A percentile compares a stretch with the other conserved stretches of the same genome.
These are phyloP conservation scores for Paecilomyces variotii DNA, from an alignment of 2,329 filamentous ascomycete species.

Conservation along the genomic window DNA sequence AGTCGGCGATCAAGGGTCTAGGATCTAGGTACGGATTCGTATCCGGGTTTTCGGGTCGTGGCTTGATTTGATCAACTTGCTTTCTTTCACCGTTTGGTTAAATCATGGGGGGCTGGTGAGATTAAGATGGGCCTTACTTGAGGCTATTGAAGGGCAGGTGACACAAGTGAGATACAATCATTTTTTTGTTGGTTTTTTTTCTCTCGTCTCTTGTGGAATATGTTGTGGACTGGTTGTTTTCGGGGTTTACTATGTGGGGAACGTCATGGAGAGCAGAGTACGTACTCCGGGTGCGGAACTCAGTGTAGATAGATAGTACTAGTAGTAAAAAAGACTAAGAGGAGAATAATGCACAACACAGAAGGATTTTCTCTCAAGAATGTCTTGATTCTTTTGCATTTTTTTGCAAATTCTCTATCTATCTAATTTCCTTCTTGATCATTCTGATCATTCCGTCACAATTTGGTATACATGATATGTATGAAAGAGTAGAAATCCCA, in stretches of 20 bases:
- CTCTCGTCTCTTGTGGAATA: background rate
- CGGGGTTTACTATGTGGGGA: background rate
- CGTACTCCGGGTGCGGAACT: too few species aligned
- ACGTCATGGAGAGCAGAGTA: background rate
- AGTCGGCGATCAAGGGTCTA: background rate
- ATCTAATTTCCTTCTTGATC: background rate
- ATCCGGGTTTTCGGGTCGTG: background rate
- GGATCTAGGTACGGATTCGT: background rate
- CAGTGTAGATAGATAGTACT: too few species aligned
- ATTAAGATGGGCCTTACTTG: background rate
- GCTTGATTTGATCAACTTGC: background rate
- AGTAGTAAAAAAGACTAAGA: too few species aligned
- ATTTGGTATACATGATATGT: background rate
- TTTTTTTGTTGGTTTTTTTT: background rate
- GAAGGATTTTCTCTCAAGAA: background rate
- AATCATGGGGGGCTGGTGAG: background rate
- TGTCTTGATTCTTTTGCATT: background rate
- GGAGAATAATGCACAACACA: background rate
- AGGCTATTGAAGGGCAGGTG: background rate
- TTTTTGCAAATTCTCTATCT: background rate
- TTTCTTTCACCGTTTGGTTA: background rate
- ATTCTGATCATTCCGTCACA: background rate
- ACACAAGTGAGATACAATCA: background rate
- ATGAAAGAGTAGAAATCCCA: background rate
- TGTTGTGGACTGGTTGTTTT: background rate